Evolutionary conservation across 352 stramenopile genomes (phyloP).

Genomic region (Pythium aquatile): DNA sequence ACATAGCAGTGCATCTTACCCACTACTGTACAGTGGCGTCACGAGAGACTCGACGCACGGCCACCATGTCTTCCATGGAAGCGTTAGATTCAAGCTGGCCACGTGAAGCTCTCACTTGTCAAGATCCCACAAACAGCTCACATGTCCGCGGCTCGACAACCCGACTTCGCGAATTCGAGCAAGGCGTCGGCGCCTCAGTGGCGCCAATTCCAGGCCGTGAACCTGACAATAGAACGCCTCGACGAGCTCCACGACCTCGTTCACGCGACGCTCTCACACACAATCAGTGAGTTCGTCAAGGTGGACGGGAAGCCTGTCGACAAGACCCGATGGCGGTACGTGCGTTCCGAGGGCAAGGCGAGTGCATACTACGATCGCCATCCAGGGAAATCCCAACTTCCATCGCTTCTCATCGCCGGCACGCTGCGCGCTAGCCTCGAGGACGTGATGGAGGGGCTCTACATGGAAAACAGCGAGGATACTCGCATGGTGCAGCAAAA

Average conservation of each 20-base stretch:
- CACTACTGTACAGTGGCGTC: too few relatives aligned
- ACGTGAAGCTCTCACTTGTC: too few relatives aligned
- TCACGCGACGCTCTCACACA: constrained; percentile 33
- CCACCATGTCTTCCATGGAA: neutral
- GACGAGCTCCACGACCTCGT: constrained; percentile 38
- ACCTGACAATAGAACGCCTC: constrained; percentile 27
- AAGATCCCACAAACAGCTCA: neutral
- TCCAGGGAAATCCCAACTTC: neutral
- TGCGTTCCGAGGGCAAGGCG: constrained; percentile 33
- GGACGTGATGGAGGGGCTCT: constrained; percentile 26
- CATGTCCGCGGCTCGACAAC: neutral
- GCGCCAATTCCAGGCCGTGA: constrained; percentile 13
- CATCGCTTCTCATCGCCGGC: constrained; percentile 19
- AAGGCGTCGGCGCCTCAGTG: too few relatives aligned
- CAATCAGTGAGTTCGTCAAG: constrained; percentile 33
- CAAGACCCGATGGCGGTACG: constrained; percentile 34
- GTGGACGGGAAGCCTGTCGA: constrained; percentile 28
- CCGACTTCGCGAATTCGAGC: too few relatives aligned
- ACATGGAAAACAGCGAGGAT: constrained; percentile 25
- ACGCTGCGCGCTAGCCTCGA: constrained; percentile 18
- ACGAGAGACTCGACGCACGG: neutral
- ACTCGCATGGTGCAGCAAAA: constrained; percentile 17
- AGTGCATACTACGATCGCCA: constrained; percentile 37
- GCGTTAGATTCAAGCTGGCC: too few relatives aligned
- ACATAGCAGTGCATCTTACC: too few relatives aligned